Evolutionary conservation across 176 grass and related monocot genomes (phyloP).

Genomic region (Zea luxurians): DNA sequence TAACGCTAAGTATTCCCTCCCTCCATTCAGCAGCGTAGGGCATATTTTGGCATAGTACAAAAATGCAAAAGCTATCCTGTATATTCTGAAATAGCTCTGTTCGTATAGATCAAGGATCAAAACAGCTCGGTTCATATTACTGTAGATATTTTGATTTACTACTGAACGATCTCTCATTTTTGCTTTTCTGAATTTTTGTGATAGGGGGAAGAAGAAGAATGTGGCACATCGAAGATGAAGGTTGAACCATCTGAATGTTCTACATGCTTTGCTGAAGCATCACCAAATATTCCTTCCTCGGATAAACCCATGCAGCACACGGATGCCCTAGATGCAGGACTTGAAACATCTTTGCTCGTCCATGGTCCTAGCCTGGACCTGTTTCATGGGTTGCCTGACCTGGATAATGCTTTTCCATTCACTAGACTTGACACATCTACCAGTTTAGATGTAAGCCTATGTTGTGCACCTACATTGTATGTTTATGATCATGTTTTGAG

Average conservation of each 20-base stretch:
- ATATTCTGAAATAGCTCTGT: background rate
- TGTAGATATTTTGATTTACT: background rate
- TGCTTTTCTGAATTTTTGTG: slow-evolving; percentile 10
- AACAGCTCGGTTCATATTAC: background rate
- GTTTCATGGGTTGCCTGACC: slow-evolving; percentile 8
- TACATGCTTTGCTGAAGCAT: background rate
- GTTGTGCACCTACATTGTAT: no score
- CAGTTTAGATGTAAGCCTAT: slow-evolving; percentile 51
- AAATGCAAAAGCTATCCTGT: background rate
- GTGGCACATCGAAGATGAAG: background rate
- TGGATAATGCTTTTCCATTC: slow-evolving; percentile 6
- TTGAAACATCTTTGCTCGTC: no score
- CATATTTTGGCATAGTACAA: background rate
- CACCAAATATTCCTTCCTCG: slow-evolving; percentile 8
- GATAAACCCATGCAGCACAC: background rate
- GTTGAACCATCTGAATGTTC: slow-evolving; percentile 18
- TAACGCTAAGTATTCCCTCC: background rate
- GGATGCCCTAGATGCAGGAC: background rate
- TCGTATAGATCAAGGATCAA: background rate
- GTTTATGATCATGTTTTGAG: slow-evolving; percentile 88
- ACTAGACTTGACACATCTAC: slow-evolving; percentile 15
- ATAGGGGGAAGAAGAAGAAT: slow-evolving; percentile 24
- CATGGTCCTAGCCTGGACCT: no score
- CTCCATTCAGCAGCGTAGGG: background rate
- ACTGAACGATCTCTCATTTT: background rate